phyloP scores from a whole-genome alignment of 257 asterid genomes.

The Gentiana macrophylla region DNA sequence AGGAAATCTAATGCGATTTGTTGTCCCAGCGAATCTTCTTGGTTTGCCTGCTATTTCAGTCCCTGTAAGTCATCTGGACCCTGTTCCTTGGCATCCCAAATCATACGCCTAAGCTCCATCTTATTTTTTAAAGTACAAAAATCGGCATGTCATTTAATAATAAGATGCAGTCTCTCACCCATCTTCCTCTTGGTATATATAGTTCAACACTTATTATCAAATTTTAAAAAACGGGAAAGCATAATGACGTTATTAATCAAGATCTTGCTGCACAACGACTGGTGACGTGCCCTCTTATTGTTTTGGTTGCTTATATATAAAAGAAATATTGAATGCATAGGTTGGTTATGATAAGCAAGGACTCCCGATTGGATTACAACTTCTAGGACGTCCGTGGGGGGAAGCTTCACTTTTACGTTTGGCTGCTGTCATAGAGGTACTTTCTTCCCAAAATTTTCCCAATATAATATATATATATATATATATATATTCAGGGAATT shows the following conservation, averaged over 20 bases:
- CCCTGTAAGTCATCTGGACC: slow-evolving; percentile 51
- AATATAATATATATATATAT: neutral
- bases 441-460: neutral
- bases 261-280: neutral
- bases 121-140: neutral
- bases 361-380: slow-evolving; percentile 88
- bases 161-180: no score
- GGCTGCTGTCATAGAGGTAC: slow-evolving; percentile 85
- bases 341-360: slow-evolving; percentile 94
- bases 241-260: no score
- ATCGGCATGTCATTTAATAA: no score
- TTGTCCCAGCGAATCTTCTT: slow-evolving; percentile 70
- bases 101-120: neutral
- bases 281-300: neutral
- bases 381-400: slow-evolving; percentile 94
- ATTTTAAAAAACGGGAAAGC: no score
- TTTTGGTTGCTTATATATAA: neutral
- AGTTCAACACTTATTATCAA: no score
- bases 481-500: no score
- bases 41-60: slow-evolving; percentile 93
- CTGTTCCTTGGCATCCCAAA: neutral
- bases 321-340: slow-evolving; percentile 17
- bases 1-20: slow-evolving; percentile 87
- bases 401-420: slow-evolving; percentile 84
- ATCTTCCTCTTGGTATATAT: no score